Base-by-base conservation (phyloP, 768 basidiomycete species). In the Kwoniella europaea region DNA sequence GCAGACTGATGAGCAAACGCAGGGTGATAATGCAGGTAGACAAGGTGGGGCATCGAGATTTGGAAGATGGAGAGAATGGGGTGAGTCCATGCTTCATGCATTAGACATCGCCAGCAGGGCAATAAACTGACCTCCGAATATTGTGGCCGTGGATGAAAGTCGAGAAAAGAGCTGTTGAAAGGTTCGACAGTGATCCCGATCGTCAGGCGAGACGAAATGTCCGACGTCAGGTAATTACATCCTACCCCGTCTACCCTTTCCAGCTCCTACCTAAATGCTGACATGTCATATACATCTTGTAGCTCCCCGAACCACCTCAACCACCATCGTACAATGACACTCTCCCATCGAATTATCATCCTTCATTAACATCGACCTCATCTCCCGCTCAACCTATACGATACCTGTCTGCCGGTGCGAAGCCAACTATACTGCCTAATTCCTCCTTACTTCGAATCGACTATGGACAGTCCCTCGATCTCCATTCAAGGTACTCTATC, bases 401-500 rank as follows among this genome's bases (percentile, higher is more conserved):
- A 15, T 54, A 60, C 41, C 52, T 60, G 20, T 50, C 67, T 5
- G 35, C 67, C 16, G 58, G 58, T 50, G 67, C 58, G 3, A 20
- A 60, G 4, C 35, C 52, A 1, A 68, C 67, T 13, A 9, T 52
- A 10, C 35, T 68, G n/a, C 42, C 58, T 35, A 41, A 24, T n/a
- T 52, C 67, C 15, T 61, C 67, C 29, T 50, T 68, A 15, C 59
- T 61, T 13, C 68, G 68, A n/a, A 44, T 69, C 4, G 74, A 75
- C 61, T 72, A 72, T 65, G 74, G 71, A 13, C 67, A 68, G 4
- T 4, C 53, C 20, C 63, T 53, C 61, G 44, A 56, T 10, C 58
- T 64, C 13, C 75, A 76, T 56, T 73, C 75, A 4, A 46, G 15
- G 6, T 10, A 55, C 9, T 27, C 63, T 10, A 73, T 72, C 52